A percentile compares a stretch with the other conserved stretches of the same genome.
These are phyloP conservation scores for Pichia gijzeniarum DNA, from an alignment of 805 yeast species.

Conservation along the genomic window DNA sequence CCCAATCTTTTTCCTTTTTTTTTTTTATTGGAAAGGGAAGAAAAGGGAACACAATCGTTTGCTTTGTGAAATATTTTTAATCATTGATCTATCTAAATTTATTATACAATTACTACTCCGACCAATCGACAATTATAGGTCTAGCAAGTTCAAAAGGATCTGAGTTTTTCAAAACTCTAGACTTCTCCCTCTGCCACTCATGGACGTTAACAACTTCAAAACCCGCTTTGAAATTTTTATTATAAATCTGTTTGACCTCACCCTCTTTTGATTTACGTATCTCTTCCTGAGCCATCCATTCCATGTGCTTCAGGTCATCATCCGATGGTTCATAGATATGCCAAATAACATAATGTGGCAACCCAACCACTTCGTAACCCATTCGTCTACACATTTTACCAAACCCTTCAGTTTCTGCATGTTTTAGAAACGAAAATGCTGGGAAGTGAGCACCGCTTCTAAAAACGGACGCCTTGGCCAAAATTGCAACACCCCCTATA, in stretches of 20 bases:
- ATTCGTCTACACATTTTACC: conserved; percentile 82
- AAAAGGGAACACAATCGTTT: too few species aligned
- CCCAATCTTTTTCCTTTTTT: background rate
- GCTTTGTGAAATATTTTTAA: too few species aligned
- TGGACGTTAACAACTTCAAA: conserved; percentile 70
- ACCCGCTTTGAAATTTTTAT: conserved; percentile 69
- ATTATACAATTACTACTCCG: conserved; percentile 40
- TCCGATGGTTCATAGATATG: conserved; percentile 93
- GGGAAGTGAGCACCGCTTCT: conserved; percentile 90
- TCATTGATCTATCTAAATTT: too few species aligned
- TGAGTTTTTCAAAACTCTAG: conserved; percentile 67
- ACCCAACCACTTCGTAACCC: conserved; percentile 82
- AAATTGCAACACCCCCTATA: conserved; percentile 93
- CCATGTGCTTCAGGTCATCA: conserved; percentile 80
- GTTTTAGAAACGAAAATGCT: conserved; percentile 91
- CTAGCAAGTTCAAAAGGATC: conserved; percentile 46
- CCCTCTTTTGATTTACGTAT: conserved; percentile 55
- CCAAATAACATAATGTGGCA: conserved; percentile 96
- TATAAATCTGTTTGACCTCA: conserved; percentile 56
- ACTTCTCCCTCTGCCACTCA: conserved; percentile 69
- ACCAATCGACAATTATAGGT: conserved; percentile 60
- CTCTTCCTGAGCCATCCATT: conserved; percentile 83
- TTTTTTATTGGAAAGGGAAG: too few species aligned
- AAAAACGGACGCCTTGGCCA: conserved; percentile 82
- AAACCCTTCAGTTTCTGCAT: conserved; percentile 97